Percentiles rank a stretch among this genome's conserved stretches.
Conservation (phyloP, 2,329 filamentous ascomycete species). For the Diaporthe sp. region DNA sequence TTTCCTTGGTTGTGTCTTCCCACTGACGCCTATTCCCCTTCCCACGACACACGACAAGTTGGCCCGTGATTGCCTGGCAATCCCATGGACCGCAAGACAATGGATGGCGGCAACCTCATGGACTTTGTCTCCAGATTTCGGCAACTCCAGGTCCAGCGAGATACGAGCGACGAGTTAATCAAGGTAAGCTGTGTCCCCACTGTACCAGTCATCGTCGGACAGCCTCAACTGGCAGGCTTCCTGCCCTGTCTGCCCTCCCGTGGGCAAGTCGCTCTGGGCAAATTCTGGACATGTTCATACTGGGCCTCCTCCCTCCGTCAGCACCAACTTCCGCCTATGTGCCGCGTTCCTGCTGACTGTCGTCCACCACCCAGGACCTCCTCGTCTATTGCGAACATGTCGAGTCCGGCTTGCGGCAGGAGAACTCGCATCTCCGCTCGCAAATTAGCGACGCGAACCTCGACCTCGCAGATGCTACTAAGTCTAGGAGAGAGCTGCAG, state of each 20-base stretch:
- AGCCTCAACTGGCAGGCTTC: neutral
- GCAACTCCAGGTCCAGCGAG: constrained; percentile 55
- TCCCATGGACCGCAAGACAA: constrained; percentile 33
- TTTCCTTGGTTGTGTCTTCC: neutral
- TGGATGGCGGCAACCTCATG: constrained; percentile 28
- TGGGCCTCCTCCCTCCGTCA: neutral
- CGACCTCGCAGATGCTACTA: constrained; percentile 64
- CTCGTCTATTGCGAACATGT: constrained; percentile 59
- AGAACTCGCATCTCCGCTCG: constrained; percentile 57
- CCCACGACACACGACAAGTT: neutral
- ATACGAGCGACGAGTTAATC: constrained; percentile 59
- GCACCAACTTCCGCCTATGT: neutral
- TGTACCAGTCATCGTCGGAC: neutral
- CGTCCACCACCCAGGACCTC: constrained; percentile 55
- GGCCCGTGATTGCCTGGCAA: constrained; percentile 6
- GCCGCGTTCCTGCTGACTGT: constrained; percentile 10
- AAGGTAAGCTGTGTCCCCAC: constrained; percentile 53
- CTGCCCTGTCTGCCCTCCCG: neutral
- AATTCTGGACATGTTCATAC: neutral
- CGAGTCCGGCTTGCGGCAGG: constrained; percentile 56
- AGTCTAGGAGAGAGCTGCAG: constrained; percentile 64
- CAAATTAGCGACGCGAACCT: constrained; percentile 59
- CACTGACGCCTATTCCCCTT: neutral
- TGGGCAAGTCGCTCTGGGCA: neutral
- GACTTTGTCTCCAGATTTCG: constrained; percentile 63